Conservation (phyloP, 2,329 filamentous ascomycete species). For the Fusarium sp. region DNA sequence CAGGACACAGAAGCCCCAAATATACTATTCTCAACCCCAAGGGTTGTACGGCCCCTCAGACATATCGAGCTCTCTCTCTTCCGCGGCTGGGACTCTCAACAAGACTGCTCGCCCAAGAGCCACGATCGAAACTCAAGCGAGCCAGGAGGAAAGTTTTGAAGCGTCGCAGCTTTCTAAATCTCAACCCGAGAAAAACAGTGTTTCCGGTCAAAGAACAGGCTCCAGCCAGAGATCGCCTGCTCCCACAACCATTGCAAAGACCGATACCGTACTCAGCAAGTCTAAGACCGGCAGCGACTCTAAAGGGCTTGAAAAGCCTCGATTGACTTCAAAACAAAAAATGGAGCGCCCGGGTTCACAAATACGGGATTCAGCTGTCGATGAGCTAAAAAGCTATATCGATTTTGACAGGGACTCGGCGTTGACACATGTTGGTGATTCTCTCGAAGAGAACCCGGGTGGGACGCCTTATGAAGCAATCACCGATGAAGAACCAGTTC, state of each 20-base stretch:
- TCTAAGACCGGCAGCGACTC: background rate
- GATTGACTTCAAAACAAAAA: background rate
- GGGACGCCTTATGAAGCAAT: conserved; percentile 2
- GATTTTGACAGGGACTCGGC: conserved; percentile 34
- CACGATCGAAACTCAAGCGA: background rate
- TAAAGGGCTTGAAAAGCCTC: background rate
- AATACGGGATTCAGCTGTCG: conserved; percentile 30
- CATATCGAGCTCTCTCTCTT: conserved; percentile 1
- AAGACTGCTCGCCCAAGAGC: background rate
- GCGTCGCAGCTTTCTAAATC: conserved; percentile 26
- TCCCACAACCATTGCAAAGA: background rate
- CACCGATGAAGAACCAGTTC: background rate
- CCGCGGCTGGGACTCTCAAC: background rate
- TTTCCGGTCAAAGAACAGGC: conserved; percentile 6
- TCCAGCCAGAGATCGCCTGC: background rate
- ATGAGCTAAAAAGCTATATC: conserved; percentile 39
- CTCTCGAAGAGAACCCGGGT: conserved; percentile 5
- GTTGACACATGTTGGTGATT: conserved; percentile 17
- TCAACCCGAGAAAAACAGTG: conserved; percentile 16
- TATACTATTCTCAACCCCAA: conserved; percentile 38
- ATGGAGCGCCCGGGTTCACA: conserved; percentile 33
- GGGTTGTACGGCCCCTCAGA: background rate
- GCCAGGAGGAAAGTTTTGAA: background rate
- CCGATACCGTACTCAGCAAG: background rate
- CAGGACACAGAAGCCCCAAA: background rate